phyloP scores from a whole-genome alignment of 192 early-diverging fungal species.

The Coemansia sp. region DNA sequence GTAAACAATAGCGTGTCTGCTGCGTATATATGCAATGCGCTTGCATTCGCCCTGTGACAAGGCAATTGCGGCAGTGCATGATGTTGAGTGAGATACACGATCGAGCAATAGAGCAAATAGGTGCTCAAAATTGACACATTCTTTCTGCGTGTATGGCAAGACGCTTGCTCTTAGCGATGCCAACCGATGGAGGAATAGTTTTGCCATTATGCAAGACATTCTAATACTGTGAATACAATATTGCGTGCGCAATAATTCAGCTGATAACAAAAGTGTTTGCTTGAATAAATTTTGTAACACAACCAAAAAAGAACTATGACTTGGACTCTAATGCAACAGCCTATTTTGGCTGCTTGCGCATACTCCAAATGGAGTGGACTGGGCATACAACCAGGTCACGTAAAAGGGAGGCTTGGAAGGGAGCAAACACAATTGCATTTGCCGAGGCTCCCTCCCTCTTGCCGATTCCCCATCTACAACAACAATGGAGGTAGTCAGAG shows the following conservation, averaged over 20 bases:
- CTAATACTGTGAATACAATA: background rate
- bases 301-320: background rate
- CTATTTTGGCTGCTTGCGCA: background rate
- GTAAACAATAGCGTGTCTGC: background rate
- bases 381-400: background rate
- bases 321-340: background rate
- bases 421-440: background rate
- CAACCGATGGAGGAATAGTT: background rate
- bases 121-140: background rate
- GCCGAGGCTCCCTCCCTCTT: background rate
- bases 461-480: background rate
- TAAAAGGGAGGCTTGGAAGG: background rate
- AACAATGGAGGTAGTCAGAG: background rate
- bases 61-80: background rate
- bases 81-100: background rate
- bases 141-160: background rate
- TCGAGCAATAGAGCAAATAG: background rate
- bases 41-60: conserved; percentile 3
- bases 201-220: background rate
- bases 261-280: no score
- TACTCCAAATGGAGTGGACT: background rate
- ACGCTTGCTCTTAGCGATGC: background rate
- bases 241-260: no score
- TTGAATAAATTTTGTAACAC: no score
- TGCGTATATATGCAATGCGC: background rate